These are phyloP conservation scores for Oxyria digyna DNA, from an alignment of 148 eudicot genomes.

Conservation along the genomic window DNA sequence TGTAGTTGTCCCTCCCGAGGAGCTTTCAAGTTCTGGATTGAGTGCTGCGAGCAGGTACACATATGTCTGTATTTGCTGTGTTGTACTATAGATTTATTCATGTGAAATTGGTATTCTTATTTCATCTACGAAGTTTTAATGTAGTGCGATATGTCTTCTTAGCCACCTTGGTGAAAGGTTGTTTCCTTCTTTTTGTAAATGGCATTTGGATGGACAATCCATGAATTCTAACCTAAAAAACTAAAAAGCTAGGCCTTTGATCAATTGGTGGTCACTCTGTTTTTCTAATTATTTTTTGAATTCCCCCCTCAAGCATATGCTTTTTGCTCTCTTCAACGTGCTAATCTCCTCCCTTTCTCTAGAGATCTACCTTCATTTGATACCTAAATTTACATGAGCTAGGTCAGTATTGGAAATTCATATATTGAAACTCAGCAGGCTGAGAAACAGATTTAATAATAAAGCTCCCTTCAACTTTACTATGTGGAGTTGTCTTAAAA, in stretches of 20 bases:
- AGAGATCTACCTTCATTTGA: not conserved
- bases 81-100: not conserved
- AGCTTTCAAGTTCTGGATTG: slow-evolving; percentile 45
- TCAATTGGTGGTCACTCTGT: not conserved
- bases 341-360: not conserved
- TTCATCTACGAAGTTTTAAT: not conserved
- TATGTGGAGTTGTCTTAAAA: no score
- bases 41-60: slow-evolving; percentile 67
- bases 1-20: slow-evolving; percentile 84
- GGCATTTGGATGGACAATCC: not conserved
- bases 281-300: not conserved
- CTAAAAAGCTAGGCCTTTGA: not conserved
- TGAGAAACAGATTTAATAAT: not conserved
- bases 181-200: not conserved
- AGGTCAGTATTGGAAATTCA: not conserved
- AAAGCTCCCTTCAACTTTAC: no score
- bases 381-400: not conserved
- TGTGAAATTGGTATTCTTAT: not conserved
- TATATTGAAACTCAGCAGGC: not conserved
- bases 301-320: not conserved
- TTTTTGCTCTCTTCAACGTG: not conserved
- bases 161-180: not conserved
- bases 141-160: not conserved
- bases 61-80: not conserved
- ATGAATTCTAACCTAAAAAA: not conserved